Conservation (phyloP, 2,329 filamentous ascomycete genomes). For the Phaeosphaeria sp. region DNA sequence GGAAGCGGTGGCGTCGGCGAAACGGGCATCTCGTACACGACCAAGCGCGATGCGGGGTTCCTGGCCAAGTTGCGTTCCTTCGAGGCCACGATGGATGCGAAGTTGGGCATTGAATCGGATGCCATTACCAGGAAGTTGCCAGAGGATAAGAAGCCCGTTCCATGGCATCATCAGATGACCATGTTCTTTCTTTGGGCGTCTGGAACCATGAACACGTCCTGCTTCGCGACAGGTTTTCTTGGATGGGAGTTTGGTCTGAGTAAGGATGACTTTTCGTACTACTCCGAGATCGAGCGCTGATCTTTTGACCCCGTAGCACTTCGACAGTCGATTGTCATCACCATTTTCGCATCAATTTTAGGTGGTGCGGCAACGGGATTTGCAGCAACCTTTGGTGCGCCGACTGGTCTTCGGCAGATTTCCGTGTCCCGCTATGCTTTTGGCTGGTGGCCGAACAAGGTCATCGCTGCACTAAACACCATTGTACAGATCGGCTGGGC, state of each 20-base stretch:
- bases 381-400: conserved; percentile 52
- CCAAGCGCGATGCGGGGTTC: conserved; percentile 19
- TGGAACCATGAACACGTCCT: conserved; percentile 50
- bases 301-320: conserved; percentile 32
- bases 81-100: conserved; percentile 27
- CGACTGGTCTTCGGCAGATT: conserved; percentile 54
- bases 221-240: conserved; percentile 51
- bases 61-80: conserved; percentile 24
- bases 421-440: conserved; percentile 56
- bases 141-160: conserved; percentile 35
- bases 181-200: conserved; percentile 56
- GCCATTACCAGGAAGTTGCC: conserved; percentile 33
- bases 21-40: not conserved
- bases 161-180: conserved; percentile 34
- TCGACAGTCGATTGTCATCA: conserved; percentile 51
- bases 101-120: conserved; percentile 31
- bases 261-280: conserved; percentile 12
- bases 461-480: conserved; percentile 56
- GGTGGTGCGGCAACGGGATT: conserved; percentile 52
- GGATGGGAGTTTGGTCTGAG: conserved; percentile 58
- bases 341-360: conserved; percentile 51
- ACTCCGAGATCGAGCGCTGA: conserved; percentile 2
- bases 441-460: conserved; percentile 59
- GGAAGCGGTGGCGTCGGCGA: conserved; percentile 8
- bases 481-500: conserved; percentile 55